Conservation (phyloP, 108 stramenopile genomes). For the Fragilaria radians region DNA sequence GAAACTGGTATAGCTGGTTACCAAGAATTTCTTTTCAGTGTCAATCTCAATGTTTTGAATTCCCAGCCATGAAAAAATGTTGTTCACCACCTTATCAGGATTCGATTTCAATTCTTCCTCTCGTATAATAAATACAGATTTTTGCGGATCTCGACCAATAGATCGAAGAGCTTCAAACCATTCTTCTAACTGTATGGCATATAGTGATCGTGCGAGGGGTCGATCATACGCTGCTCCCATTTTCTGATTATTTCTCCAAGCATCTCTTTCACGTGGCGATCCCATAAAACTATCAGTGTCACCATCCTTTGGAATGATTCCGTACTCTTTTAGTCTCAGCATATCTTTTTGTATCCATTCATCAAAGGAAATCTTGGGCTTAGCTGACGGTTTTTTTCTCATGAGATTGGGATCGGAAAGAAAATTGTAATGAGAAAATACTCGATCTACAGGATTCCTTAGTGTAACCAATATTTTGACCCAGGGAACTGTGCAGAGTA, state of each 20-base stretch:
- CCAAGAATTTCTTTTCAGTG: not conserved
- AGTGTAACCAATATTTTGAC: conserved; percentile 15
- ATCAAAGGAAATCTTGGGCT: conserved; percentile 50
- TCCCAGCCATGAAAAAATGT: conserved; percentile 3
- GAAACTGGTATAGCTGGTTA: not conserved
- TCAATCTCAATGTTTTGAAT: not conserved
- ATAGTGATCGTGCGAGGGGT: conserved; percentile 13
- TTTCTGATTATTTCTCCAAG: conserved; percentile 23
- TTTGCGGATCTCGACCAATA: conserved; percentile 10
- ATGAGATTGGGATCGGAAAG: conserved; percentile 25
- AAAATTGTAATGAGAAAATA: conserved; percentile 36
- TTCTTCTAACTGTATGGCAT: conserved; percentile 16
- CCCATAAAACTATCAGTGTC: conserved; percentile 20
- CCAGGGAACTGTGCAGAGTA: conserved; percentile 21
- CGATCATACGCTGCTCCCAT: conserved; percentile 34
- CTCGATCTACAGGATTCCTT: conserved; percentile 19
- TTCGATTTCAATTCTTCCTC: conserved; percentile 9
- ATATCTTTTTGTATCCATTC: conserved; percentile 16
- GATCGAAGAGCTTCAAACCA: conserved; percentile 18
- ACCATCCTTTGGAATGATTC: conserved; percentile 2
- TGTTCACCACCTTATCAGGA: not conserved
- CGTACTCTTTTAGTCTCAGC: not conserved
- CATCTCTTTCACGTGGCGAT: conserved; percentile 9
- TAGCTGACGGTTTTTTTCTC: not conserved
- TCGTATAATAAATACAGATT: conserved; percentile 5